Base-by-base conservation (phyloP, 2,329 filamentous ascomycete species). In the Biscogniauxia marginata region DNA sequence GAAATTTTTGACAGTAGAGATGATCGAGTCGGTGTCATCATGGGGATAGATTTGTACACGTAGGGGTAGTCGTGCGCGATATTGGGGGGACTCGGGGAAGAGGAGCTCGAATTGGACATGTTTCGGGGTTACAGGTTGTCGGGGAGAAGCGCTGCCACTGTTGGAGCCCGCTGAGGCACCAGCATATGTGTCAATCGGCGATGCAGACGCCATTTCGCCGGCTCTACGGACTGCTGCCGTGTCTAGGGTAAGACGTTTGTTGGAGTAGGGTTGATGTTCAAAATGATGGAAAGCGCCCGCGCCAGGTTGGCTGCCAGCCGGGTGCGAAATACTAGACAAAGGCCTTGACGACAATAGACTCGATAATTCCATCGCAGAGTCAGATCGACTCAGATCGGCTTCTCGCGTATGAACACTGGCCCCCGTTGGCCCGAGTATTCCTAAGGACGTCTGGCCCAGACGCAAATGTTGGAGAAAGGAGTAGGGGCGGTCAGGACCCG, bases 1-100 rank as follows among this genome's bases (percentile, higher is more conserved):
- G 78, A 98, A 98, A 79, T 97, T 98, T 83, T 96, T 98, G 70
- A 98, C 93, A 1, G 95, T 98, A 13, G 92, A 95, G 62, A 98
- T 91, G 76, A 99, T 99, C 34, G 93, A 97, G 71, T 98, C 93
- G 20, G 93, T 98, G 52, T 91, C 93, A 78, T 99, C 95, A 74
- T 98, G 93, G 48, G 91, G 91, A 70, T 89, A 96, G 65, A 99
- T 97, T 69, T 96, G 90, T 53, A 93, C 89, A 68, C 89, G 82
- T 84, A 93, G 87, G n/a, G 90, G 89, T 64, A 93, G 79, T 70
- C 90, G 87, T 75, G 88, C 89, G 66, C 85, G 84, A 66, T 84
- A 85, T 70, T 88, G 84, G 58, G 85, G 84, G 25, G 84, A 82
- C 65, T 89, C 84, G 53, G 83, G 80, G 66, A 89, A 85, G 65